A percentile compares a stretch with the other conserved stretches of the same genome.
Conservation (phyloP, 2,329 filamentous ascomycete species). For the Davidsoniella eucalypti region DNA sequence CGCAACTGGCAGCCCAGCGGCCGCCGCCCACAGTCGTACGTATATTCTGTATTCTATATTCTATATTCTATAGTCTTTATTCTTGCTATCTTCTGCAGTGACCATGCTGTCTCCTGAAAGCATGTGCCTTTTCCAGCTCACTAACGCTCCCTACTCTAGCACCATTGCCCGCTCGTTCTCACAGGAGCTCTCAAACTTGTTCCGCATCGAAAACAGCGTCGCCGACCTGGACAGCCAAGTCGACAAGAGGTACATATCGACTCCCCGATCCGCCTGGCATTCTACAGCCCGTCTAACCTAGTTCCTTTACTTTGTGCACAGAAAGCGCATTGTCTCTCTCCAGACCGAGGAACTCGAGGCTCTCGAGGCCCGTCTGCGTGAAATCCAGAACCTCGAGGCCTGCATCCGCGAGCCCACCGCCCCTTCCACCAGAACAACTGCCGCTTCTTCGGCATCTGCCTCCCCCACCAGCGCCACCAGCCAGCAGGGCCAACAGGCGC, state of each 20-base stretch:
- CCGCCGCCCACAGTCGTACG: slow-evolving; percentile 70
- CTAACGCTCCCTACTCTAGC: slow-evolving; percentile 28
- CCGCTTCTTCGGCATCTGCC: slow-evolving; percentile 7
- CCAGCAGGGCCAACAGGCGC: slow-evolving; percentile 14
- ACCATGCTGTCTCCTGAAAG: background rate
- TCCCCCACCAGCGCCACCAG: slow-evolving; percentile 6
- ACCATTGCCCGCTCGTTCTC: slow-evolving; percentile 82
- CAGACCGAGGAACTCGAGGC: slow-evolving; percentile 69
- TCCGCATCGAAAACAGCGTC: slow-evolving; percentile 67
- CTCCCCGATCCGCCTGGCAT: slow-evolving; percentile 6
- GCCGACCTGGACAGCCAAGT: slow-evolving; percentile 59
- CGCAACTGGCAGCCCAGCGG: slow-evolving; percentile 66
- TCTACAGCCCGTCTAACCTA: slow-evolving; percentile 1
- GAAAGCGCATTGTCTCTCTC: slow-evolving; percentile 61
- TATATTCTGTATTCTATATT: too few relatives aligned
- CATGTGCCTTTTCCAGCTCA: background rate
- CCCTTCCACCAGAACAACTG: background rate
- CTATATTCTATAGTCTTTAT: too few relatives aligned
- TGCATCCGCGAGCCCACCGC: slow-evolving; percentile 36
- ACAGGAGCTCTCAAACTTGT: slow-evolving; percentile 70
- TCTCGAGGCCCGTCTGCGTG: slow-evolving; percentile 67
- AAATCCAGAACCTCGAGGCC: slow-evolving; percentile 73
- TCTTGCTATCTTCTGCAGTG: too few relatives aligned
- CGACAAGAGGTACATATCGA: slow-evolving; percentile 55
- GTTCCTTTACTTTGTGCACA: slow-evolving; percentile 22